Evolutionary conservation across 2,329 filamentous ascomycete genomes (phyloP), one percentile per base, ranked within the genome.

Genomic region (Neocucurbitaria cava): DNA sequence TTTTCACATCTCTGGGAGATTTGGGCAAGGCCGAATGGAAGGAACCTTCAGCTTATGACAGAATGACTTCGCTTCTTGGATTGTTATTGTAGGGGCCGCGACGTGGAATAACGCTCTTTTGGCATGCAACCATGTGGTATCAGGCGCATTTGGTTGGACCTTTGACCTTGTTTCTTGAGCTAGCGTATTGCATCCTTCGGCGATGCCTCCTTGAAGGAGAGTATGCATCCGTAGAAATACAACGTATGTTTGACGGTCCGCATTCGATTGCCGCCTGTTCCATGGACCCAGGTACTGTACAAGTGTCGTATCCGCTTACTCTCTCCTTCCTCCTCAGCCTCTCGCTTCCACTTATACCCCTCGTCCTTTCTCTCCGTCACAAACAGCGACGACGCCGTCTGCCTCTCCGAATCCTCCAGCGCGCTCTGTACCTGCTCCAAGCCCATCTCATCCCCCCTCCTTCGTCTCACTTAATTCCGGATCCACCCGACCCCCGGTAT

Each of bases 401-500:
- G 46, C 11, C 46, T 35, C 8, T 49, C 52, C 1, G 52, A 42
- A 10, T 49, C 41, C 18, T 53, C 42, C 4, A 64, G 26, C 42
- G 59, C 62, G 13, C 39, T 33, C 9, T 59, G 48, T 8, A 65
- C 52, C 45, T 62, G 62, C 35, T 61, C 49, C 26, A 69, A 28
- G 1, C 66, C 75, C 61, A 74, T 69, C 47, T 71, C 52, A 41
- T 79, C 77, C 13, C 77, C n/a, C 76, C 52, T 76, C 68, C 18
- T 67, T 44, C n/a, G 73, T 77, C 36, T 73, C 72, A 21, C 64
- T 64, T 35, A 76, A 63, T 36, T 77, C 71, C 35, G 72, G 56
- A 52, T 77, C 73, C 6, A 79, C 72, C 76, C 76, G 79, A 13
- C 76, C 75, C n/a, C 74, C 52, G 3, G 76, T 77, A 48, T 71